Conservation (phyloP, 768 basidiomycete genomes). For the Cantharellus anzutake region DNA sequence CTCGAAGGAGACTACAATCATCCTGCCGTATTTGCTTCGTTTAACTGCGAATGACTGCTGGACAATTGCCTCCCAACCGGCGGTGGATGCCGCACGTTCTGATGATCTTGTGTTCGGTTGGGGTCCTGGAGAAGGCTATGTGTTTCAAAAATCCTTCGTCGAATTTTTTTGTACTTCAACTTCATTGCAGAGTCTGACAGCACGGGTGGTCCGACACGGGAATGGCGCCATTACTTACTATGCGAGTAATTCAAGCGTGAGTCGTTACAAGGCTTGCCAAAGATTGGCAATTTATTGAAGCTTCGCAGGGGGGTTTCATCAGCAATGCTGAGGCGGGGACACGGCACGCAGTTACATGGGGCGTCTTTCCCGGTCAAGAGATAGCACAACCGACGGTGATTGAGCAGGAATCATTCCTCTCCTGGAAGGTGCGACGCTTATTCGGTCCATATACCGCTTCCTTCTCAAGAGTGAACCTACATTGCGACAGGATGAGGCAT, state of each 20-base stretch:
- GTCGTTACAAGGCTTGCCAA: constrained; percentile 9
- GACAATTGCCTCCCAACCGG: constrained; percentile 95
- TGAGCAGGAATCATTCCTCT: constrained; percentile 80
- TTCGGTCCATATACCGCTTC: background rate
- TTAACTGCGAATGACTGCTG: constrained; percentile 74
- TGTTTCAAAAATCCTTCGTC: constrained; percentile 94
- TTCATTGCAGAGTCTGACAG: constrained; percentile 41
- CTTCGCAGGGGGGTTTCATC: constrained; percentile 47
- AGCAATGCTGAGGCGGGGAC: constrained; percentile 65
- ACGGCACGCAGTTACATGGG: constrained; percentile 96
- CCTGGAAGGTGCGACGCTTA: constrained; percentile 67
- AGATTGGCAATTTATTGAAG: background rate
- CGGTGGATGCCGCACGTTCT: constrained; percentile 62
- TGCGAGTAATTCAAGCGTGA: constrained; percentile 60
- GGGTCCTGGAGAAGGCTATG: constrained; percentile 83
- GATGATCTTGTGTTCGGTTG: constrained; percentile 73
- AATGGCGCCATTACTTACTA: constrained; percentile 65
- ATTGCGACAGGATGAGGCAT: constrained; percentile 68
- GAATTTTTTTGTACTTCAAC: constrained; percentile 72
- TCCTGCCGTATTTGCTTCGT: constrained; percentile 54
- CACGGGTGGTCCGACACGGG: constrained; percentile 32
- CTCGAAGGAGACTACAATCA: constrained; percentile 61
- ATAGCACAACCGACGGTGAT: constrained; percentile 94
- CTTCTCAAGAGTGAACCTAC: background rate
- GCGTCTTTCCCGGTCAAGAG: constrained; percentile 92